A percentile compares a stretch with the other conserved stretches of the same genome.
These are phyloP conservation scores for Leishmania aethiopica DNA, from an alignment of 208 protist genomes.

Conservation along the genomic window DNA sequence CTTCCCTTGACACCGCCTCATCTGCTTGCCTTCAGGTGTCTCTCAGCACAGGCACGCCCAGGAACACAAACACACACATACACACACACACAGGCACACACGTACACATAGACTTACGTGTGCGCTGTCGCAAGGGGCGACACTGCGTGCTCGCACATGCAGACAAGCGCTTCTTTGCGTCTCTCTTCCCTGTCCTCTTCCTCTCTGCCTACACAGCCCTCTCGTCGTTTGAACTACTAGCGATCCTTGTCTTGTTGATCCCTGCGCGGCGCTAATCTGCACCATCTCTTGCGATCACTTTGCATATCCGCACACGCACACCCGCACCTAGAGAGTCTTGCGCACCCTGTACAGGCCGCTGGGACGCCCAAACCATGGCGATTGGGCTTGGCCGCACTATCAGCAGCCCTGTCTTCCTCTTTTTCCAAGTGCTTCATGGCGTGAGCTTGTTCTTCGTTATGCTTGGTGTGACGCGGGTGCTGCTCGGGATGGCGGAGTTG, in stretches of 20 bases:
- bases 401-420: slow-evolving; percentile 55
- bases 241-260: not conserved
- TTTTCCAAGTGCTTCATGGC: slow-evolving; percentile 67
- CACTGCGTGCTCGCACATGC: not conserved
- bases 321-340: not conserved
- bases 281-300: not conserved
- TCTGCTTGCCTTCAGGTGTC: not conserved
- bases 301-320: not conserved
- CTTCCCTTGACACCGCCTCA: not conserved
- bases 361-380: slow-evolving; percentile 37
- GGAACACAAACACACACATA: not conserved
- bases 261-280: not conserved
- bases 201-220: not conserved
- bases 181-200: not conserved
- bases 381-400: slow-evolving; percentile 64
- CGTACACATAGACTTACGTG: not conserved
- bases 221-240: not conserved
- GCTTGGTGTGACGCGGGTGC: slow-evolving; percentile 41
- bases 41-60: not conserved
- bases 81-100: not conserved
- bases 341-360: not conserved
- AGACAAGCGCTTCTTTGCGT: not conserved
- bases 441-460: slow-evolving; percentile 63
- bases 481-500: slow-evolving; percentile 45
- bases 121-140: not conserved